Conservation (phyloP, 2,329 filamentous ascomycete species). For the Teratosphaeria viscida region DNA sequence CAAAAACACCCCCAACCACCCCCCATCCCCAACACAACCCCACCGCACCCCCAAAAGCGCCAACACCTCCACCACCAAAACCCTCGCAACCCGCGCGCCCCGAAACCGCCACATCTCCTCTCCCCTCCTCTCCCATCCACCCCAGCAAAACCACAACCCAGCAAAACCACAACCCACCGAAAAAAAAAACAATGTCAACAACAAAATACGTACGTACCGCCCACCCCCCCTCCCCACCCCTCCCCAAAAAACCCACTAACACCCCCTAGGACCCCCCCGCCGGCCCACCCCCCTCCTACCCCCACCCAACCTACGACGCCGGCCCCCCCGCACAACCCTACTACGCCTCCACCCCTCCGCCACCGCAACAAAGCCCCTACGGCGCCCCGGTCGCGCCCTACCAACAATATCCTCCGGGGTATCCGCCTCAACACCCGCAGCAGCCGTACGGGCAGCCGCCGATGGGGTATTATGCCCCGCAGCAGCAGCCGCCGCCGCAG, state of each 20-base stretch:
- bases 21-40: neutral
- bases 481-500: conserved; percentile 24
- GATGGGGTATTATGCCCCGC: conserved; percentile 27
- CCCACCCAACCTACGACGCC: conserved; percentile 1
- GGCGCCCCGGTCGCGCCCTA: neutral
- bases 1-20: neutral
- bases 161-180: no score
- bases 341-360: neutral
- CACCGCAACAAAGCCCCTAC: neutral
- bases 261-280: neutral
- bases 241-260: neutral
- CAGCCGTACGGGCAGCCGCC: conserved; percentile 9
- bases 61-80: neutral
- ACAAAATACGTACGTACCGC: neutral
- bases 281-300: conserved; percentile 1
- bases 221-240: neutral
- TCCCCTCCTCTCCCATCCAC: no score
- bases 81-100: neutral
- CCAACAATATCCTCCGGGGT: neutral
- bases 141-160: no score
- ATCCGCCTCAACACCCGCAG: neutral
- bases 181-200: no score
- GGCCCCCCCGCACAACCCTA: neutral
- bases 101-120: neutral
- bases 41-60: neutral